Percentiles rank a stretch among this genome's conserved stretches.
Evolutionary conservation across 2,329 filamentous ascomycete genomes (phyloP).

Genomic region (Xylaria digitata): DNA sequence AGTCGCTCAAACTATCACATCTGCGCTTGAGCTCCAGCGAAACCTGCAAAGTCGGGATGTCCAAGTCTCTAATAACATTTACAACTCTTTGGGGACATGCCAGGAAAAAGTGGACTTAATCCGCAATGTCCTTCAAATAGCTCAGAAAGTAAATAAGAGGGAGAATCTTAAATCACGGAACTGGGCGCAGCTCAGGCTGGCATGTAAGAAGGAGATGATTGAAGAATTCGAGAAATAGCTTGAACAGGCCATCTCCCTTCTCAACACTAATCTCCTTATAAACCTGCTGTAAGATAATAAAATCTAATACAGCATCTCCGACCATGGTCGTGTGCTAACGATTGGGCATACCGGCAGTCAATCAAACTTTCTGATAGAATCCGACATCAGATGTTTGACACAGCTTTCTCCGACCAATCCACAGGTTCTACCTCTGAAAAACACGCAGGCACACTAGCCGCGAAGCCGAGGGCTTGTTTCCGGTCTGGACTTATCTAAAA

Average conservation of each 20-base stretch:
- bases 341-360: background rate
- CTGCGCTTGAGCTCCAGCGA: background rate
- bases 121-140: background rate
- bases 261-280: conserved; percentile 7
- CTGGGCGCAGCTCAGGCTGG: conserved; percentile 6
- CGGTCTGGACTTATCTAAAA: background rate
- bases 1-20: background rate
- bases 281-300: conserved; percentile 4
- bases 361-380: background rate
- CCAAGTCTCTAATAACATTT: conserved; percentile 3
- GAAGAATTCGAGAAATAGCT: conserved; percentile 12
- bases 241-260: background rate
- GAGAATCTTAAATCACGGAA: background rate
- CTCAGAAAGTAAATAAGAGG: background rate
- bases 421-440: background rate
- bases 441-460: background rate
- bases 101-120: background rate
- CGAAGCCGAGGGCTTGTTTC: background rate
- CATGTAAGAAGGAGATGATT: conserved; percentile 5
- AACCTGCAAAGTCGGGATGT: background rate
- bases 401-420: background rate
- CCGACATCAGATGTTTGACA: background rate
- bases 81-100: conserved; percentile 1
- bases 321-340: background rate
- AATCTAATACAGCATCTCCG: background rate